phyloP scores from a whole-genome alignment of 768 basidiomycete species.

The Suillus luteus region DNA sequence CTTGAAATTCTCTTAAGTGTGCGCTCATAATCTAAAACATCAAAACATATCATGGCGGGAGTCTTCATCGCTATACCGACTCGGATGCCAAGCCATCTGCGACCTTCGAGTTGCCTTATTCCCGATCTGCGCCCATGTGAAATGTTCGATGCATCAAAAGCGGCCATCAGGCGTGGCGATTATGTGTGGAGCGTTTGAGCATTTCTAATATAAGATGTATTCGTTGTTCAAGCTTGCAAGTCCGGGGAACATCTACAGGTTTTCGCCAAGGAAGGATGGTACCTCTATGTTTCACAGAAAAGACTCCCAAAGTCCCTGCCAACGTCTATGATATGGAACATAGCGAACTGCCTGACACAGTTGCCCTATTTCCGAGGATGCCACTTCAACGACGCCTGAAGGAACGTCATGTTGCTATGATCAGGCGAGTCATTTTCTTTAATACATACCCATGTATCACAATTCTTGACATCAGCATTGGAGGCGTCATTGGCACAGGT shows the following conservation, averaged over 20 bases:
- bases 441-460: not conserved
- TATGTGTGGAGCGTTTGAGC: not conserved
- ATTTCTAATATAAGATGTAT: not conserved
- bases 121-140: not conserved
- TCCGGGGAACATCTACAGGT: not conserved
- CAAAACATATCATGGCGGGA: no score
- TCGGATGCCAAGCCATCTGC: not conserved
- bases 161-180: not conserved
- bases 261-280: not conserved
- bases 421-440: not conserved
- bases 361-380: not conserved
- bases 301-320: not conserved
- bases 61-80: not conserved
- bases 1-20: not conserved
- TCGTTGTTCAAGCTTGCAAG: not conserved
- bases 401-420: not conserved
- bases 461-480: not conserved
- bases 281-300: not conserved
- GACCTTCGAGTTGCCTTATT: not conserved
- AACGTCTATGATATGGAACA: not conserved
- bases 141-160: not conserved
- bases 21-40: not conserved
- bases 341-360: not conserved
- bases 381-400: conserved; percentile 2
- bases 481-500: not conserved